Evolutionary conservation across 2,329 filamentous ascomycete species (phyloP).

Genomic region (Dactylellina parvicollis): DNA sequence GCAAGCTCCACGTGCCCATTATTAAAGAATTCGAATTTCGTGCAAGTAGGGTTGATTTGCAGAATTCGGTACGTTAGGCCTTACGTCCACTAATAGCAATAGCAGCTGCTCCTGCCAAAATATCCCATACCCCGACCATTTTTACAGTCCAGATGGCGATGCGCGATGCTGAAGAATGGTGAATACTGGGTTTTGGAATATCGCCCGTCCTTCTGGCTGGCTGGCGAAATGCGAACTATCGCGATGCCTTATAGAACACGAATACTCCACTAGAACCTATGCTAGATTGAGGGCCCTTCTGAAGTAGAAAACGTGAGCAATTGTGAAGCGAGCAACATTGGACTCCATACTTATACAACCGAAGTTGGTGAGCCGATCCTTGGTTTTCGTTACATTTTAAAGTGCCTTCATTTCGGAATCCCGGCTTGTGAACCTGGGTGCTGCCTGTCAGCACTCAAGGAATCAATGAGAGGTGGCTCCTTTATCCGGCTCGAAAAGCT

Average conservation of each 20-base stretch:
- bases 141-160: background rate
- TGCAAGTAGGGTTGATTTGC: background rate
- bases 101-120: slow-evolving; percentile 17
- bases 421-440: slow-evolving; percentile 33
- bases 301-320: background rate
- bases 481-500: slow-evolving; percentile 50
- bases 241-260: background rate
- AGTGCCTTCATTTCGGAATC: slow-evolving; percentile 48
- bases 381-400: slow-evolving; percentile 4
- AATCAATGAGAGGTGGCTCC: background rate
- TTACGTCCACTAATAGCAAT: slow-evolving; percentile 28
- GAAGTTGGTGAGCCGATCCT: background rate
- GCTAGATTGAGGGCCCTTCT: background rate
- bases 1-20: background rate
- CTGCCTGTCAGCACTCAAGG: background rate
- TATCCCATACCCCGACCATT: slow-evolving; percentile 31
- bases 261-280: background rate
- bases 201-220: background rate
- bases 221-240: background rate
- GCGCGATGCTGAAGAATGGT: background rate
- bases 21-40: background rate
- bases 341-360: slow-evolving; percentile 30
- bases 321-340: slow-evolving; percentile 3
- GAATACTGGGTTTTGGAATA: background rate
- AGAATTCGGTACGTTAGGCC: background rate